phyloP scores from a whole-genome alignment of 1,284 basidiomycete genomes.

The Amylostereum areolatum region DNA sequence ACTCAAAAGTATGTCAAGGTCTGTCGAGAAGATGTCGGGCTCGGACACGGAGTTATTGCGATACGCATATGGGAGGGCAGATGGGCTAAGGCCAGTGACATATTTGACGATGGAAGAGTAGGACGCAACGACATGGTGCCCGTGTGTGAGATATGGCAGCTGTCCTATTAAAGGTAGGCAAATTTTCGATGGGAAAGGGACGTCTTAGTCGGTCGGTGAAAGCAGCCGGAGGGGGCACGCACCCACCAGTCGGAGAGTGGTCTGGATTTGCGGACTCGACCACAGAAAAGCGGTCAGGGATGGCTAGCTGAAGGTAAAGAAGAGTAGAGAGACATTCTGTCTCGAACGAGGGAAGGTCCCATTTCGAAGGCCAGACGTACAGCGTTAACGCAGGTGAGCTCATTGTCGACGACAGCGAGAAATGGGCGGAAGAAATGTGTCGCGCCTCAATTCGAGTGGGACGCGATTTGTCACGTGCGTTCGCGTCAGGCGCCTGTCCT shows the following conservation, averaged over 20 bases:
- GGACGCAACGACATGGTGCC: slow-evolving; percentile 41
- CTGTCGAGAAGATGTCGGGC: slow-evolving; percentile 18
- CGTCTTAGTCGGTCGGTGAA: neutral
- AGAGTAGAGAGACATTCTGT: slow-evolving; percentile 58
- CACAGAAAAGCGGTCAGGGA: slow-evolving; percentile 59
- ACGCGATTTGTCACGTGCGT: too few relatives aligned
- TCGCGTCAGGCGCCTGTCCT: too few relatives aligned
- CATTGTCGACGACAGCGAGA: too few relatives aligned
- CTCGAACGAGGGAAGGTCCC: slow-evolving; percentile 60
- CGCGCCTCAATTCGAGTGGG: too few relatives aligned
- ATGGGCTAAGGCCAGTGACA: slow-evolving; percentile 38
- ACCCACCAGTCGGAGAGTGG: slow-evolving; percentile 69
- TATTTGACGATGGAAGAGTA: slow-evolving; percentile 61
- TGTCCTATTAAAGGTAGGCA: slow-evolving; percentile 40
- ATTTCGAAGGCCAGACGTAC: slow-evolving; percentile 65
- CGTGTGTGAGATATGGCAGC: slow-evolving; percentile 64
- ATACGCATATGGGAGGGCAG: slow-evolving; percentile 10
- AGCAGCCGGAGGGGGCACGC: slow-evolving; percentile 11
- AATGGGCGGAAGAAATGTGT: too few relatives aligned
- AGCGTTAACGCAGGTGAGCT: slow-evolving; percentile 21
- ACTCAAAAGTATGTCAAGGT: slow-evolving; percentile 42
- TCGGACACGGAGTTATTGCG: neutral
- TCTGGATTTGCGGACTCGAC: slow-evolving; percentile 63
- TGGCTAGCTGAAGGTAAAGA: slow-evolving; percentile 57
- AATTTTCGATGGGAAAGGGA: neutral